Evolutionary conservation across 1,284 basidiomycete genomes (phyloP).

Genomic region (Ganoderma leucocontextum): DNA sequence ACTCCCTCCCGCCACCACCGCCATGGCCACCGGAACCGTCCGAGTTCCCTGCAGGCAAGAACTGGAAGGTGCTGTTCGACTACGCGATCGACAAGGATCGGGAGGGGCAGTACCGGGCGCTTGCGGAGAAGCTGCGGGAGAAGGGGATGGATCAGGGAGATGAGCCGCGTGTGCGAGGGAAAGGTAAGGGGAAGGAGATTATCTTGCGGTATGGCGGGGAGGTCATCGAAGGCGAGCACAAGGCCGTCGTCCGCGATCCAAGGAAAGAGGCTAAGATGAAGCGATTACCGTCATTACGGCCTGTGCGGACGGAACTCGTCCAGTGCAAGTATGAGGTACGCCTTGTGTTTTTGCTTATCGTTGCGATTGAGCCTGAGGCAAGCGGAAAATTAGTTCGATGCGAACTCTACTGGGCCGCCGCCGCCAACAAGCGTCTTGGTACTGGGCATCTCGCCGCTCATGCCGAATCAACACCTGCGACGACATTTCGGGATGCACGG

Average conservation of each 20-base stretch:
- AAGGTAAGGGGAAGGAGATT: conserved; percentile 68
- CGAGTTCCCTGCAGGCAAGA: conserved; percentile 54
- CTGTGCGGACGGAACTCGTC: conserved; percentile 54
- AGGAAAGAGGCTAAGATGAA: conserved; percentile 54
- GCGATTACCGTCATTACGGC: conserved; percentile 45
- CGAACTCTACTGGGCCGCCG: conserved; percentile 76
- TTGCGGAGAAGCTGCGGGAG: conserved; percentile 63
- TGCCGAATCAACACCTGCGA: conserved; percentile 71
- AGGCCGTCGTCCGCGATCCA: conserved; percentile 62
- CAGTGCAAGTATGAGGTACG: conserved; percentile 70
- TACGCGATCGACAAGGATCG: conserved; percentile 57
- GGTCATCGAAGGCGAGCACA: conserved; percentile 56
- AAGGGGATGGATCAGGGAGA: conserved; percentile 42
- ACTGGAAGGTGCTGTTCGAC: conserved; percentile 73
- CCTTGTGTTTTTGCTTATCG: conserved; percentile 26
- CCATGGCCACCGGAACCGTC: conserved; percentile 55
- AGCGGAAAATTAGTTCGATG: conserved; percentile 70
- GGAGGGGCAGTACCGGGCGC: conserved; percentile 51
- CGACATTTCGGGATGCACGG: conserved; percentile 79
- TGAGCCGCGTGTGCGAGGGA: conserved; percentile 62
- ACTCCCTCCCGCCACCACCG: conserved; percentile 50
- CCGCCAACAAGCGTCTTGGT: conserved; percentile 83
- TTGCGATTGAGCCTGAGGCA: conserved; percentile 19
- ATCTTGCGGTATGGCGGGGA: conserved; percentile 66
- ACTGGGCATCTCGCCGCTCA: conserved; percentile 76